Percentiles rank a stretch among this genome's conserved stretches.
phyloP scores from a whole-genome alignment of 768 basidiomycete genomes.

The Leucocoprinus birnbaumii region DNA sequence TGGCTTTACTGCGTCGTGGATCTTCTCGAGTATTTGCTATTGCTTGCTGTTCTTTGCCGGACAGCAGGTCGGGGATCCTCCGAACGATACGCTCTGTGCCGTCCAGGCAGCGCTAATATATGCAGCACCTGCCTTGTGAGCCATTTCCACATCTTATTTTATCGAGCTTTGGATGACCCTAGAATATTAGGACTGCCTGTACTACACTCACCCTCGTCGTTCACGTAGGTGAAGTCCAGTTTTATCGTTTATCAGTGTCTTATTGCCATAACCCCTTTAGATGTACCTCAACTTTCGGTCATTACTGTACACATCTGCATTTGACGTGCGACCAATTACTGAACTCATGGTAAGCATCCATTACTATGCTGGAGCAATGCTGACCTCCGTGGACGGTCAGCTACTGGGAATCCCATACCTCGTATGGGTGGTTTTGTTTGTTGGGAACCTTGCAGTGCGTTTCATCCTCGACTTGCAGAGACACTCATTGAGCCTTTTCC shows the following conservation, averaged over 20 bases:
- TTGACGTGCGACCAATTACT: conserved; percentile 16
- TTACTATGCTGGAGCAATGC: neutral
- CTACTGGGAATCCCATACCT: conserved; percentile 23
- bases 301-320: conserved; percentile 16
- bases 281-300: conserved; percentile 25
- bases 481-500: neutral
- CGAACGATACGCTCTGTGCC: conserved; percentile 22
- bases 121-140: conserved; percentile 28
- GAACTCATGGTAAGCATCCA: conserved; percentile 18
- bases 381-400: conserved; percentile 12
- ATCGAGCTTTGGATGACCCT: neutral
- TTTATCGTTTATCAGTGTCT: neutral
- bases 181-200: conserved; percentile 26
- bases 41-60: conserved; percentile 28
- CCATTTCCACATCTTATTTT: neutral
- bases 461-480: neutral
- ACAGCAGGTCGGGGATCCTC: conserved; percentile 23
- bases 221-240: conserved; percentile 24
- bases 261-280: conserved; percentile 1
- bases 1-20: conserved; percentile 28
- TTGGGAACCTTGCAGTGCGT: conserved; percentile 20
- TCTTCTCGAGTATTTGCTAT: conserved; percentile 26
- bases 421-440: conserved; percentile 22
- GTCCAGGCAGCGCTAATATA: conserved; percentile 28
- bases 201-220: conserved; percentile 26